Base-by-base conservation (phyloP, 768 basidiomycete species). In the Hericium alpestre region DNA sequence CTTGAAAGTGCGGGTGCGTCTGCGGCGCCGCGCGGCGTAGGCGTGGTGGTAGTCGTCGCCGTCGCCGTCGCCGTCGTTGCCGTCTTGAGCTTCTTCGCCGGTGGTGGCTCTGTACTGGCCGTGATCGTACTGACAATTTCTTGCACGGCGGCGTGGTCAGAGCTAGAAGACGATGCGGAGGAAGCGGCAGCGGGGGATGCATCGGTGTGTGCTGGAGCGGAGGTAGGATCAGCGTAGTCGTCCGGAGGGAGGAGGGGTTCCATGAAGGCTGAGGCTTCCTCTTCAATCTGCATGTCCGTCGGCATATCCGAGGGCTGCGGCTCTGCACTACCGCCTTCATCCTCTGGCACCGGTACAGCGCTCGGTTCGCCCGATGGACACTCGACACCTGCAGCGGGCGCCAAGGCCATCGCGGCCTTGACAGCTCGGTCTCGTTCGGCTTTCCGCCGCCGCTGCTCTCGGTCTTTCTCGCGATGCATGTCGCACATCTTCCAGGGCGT, bases 401-500 rank as follows among this genome's bases (percentile, higher is more conserved):
- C 32, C 18, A 54, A 54, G 23, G 32, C 43, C 40, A 54, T 46
- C 12, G 58, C 62, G 15, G 18, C 25, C 16, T 53, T 6, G 13
- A 48, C 51, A 6, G 25, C 55, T 25, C 39, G 52, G 23, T 68
- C 69, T 22, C 69, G 67, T 22, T 67, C 61, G 13, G 65, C 63
- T 54, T 67, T 66, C 39, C 66, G 63, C 49, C 63, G 70, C 54
- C 65, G 69, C 22, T 65, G 64, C 51, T 62, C 56, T 20, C 72
- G 69, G 56, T 72, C 71, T 52, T 61, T 65, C 56, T 65, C 69
- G n/a, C 76, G 69, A 61, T 79, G 79, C 25, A 65, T 59, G 5
- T 78, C 77, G 59, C 79, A 80, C 61, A 71, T 75, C 59, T 76
- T 73, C 78, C 78, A 80, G 0, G 77, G 74, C 12, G 69, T 66